Conservation (phyloP, 108 stramenopile genomes). For the Skeletonema costatum region DNA sequence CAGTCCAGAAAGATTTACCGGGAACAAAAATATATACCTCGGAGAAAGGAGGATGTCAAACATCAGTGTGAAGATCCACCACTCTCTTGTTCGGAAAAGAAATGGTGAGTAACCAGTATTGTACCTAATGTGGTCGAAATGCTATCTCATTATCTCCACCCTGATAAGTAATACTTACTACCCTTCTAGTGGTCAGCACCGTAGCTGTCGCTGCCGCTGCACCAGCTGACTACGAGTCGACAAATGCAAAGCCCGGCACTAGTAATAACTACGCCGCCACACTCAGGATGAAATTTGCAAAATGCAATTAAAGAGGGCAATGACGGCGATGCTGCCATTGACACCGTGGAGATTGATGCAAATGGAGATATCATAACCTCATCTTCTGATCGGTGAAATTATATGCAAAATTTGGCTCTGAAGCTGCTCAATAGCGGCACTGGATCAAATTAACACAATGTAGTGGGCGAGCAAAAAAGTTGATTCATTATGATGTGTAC, state of each 20-base stretch:
- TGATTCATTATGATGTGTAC: not conserved
- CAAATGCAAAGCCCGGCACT: slow-evolving; percentile 11
- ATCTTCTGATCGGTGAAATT: not conserved
- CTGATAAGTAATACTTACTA: not conserved
- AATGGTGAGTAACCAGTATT: too few species aligned
- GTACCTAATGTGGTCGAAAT: too few species aligned
- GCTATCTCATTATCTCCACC: not conserved
- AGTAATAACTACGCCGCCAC: not conserved
- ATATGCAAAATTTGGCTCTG: not conserved
- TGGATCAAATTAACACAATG: not conserved
- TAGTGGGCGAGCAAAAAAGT: not conserved
- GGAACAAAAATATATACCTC: too few species aligned
- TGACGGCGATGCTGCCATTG: not conserved
- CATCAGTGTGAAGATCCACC: too few species aligned
- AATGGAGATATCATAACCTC: not conserved
- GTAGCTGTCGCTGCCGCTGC: not conserved
- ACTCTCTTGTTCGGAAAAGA: too few species aligned
- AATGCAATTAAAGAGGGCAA: not conserved
- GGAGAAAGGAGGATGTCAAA: too few species aligned
- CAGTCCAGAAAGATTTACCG: too few species aligned
- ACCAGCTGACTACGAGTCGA: slow-evolving; percentile 2
- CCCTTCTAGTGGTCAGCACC: not conserved
- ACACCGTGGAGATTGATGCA: not conserved
- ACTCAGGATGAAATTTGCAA: not conserved
- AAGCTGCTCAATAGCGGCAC: not conserved